Conservation (phyloP, 192 early-diverging fungal genomes). For the Coemansia sp. region DNA sequence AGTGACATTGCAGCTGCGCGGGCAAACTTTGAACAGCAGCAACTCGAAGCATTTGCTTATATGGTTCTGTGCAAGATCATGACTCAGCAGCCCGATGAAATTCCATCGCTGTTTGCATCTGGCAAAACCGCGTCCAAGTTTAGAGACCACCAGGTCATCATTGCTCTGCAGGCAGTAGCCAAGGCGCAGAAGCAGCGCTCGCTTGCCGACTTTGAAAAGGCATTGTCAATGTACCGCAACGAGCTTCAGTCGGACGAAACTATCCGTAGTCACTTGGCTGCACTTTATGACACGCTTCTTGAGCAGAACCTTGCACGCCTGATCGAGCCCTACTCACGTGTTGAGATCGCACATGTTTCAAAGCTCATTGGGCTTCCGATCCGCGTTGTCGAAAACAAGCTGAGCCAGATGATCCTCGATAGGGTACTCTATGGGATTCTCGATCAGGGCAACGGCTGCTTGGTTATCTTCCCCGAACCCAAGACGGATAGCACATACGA, state of each 20-base stretch:
- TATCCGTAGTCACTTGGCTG: conserved; percentile 87
- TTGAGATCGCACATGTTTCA: conserved; percentile 95
- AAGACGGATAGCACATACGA: conserved; percentile 92
- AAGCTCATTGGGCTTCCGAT: conserved; percentile 90
- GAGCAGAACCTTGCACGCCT: conserved; percentile 96
- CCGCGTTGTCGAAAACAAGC: conserved; percentile 91
- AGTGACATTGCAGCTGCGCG: conserved; percentile 5
- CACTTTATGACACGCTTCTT: conserved; percentile 93
- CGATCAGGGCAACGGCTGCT: conserved; percentile 94
- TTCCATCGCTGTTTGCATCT: conserved; percentile 84
- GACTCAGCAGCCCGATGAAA: conserved; percentile 96
- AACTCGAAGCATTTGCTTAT: conserved; percentile 92
- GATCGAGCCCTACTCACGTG: conserved; percentile 97
- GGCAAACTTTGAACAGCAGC: conserved; percentile 56
- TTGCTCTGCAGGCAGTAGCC: conserved; percentile 93
- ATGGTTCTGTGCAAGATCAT: conserved; percentile 99
- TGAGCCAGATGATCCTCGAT: conserved; percentile 99
- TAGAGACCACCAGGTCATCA: conserved; percentile 76
- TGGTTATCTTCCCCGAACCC: conserved; percentile 93
- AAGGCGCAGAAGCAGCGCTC: conserved; percentile 96
- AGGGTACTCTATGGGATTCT: conserved; percentile 93
- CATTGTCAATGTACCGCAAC: conserved; percentile 78
- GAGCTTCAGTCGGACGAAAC: conserved; percentile 93
- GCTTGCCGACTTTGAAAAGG: conserved; percentile 94
- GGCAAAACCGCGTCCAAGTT: conserved; percentile 88